Base-by-base conservation (phyloP, 1,284 basidiomycete genomes). In the Tilletia indica region DNA sequence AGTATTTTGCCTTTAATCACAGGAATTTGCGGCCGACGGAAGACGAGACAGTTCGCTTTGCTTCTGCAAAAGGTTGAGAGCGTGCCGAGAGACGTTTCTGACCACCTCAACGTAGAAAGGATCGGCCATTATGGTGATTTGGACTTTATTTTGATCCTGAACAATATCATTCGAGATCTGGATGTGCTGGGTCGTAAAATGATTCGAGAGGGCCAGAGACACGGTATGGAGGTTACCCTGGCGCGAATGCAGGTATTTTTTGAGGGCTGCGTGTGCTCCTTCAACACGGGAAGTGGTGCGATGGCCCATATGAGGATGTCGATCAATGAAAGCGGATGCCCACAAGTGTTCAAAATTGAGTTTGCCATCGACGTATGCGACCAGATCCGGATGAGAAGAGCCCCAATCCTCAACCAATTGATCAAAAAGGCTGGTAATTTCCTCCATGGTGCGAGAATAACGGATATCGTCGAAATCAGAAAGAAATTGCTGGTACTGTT, bases 21-120 rank as follows among this genome's bases (percentile, higher is more conserved):
- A 45, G 42, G 42, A 45, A n/a, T n/a, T n/a, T n/a, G n/a, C n/a
- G n/a, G n/a, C n/a, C n/a, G n/a, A n/a, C n/a, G n/a, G n/a, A n/a
- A n/a, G n/a, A n/a, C n/a, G n/a, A n/a, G n/a, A n/a, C n/a, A n/a
- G 47, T 54, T 61, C 58, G 58, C 36, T 31, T 31, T 61, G 58
- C 19, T 12, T 36, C 31, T 34, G 4, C 19, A 61, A n/a, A 31
- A 61, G 4, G 58, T 61, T 31, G 5, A 61, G 21, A 8, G 58
- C 58, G 19, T 5, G 19, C 36, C 58, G 58, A 31, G 58, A 61
- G 4, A 38, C 58, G 21, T 61, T 61, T 31, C 36, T 61, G 58
- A 19, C 34, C 16, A 61, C 14, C 25, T 61, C 34, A 4, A 36
- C 5, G 19, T 31, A 61, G 58, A 61, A 61, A 5, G 58, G 34